These are phyloP conservation scores for Steccherinum ochraceum DNA, from an alignment of 768 basidiomycete species.

Conservation along the genomic window DNA sequence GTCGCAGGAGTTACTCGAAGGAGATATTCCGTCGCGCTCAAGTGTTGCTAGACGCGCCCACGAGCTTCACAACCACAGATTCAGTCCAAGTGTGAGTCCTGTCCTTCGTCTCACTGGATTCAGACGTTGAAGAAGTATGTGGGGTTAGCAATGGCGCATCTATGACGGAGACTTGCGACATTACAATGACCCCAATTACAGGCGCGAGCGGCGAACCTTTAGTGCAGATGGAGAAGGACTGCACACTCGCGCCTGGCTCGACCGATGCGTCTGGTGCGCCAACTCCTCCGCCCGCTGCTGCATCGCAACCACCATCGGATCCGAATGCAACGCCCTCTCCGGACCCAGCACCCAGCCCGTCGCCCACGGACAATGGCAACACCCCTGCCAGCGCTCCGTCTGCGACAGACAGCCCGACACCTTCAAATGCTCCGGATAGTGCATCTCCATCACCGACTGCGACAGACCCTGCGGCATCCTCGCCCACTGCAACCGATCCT, in stretches of 20 bases:
- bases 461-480: conserved; percentile 17
- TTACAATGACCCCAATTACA: conserved; percentile 29
- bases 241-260: conserved; percentile 12
- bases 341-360: conserved; percentile 2
- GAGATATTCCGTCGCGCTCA: conserved; percentile 16
- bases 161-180: conserved; percentile 29
- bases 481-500: neutral
- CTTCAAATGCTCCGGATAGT: conserved; percentile 5
- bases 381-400: conserved; percentile 9
- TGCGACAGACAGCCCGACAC: conserved; percentile 8
- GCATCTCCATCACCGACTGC: conserved; percentile 12
- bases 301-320: neutral
- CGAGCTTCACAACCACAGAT: conserved; percentile 29
- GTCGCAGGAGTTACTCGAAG: conserved; percentile 4
- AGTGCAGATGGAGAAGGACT: conserved; percentile 27
- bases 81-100: conserved; percentile 35
- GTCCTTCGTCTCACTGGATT: neutral
- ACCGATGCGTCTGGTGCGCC: conserved; percentile 3
- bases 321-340: neutral
- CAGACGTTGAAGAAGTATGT: too few relatives aligned
- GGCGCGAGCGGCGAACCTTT: conserved; percentile 22
- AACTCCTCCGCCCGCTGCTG: conserved; percentile 2
- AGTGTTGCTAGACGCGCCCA: conserved; percentile 23
- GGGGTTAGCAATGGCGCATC: conserved; percentile 18
- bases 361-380: conserved; percentile 7